Evolutionary conservation across 78 protist species (phyloP).

Genomic region (Dictyostelium discoideum): dicty_2.7 NC_007091.3:921001-921500

Average conservation of each 20-base stretch:
- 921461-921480: slow-evolving; percentile 78
- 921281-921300: neutral
- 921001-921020: slow-evolving; percentile 72
- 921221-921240: slow-evolving; percentile 79
- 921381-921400: no score
- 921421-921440: neutral
- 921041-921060: slow-evolving; percentile 80
- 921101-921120: slow-evolving; percentile 68
- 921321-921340: no score
- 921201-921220: slow-evolving; percentile 71
- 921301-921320: neutral
- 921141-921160: slow-evolving; percentile 81
- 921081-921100: slow-evolving; percentile 80
- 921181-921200: slow-evolving; percentile 34
- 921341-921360: no score
- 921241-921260: slow-evolving; percentile 85
- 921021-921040: slow-evolving; percentile 76
- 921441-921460: slow-evolving; percentile 86
- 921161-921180: slow-evolving; percentile 60
- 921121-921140: slow-evolving; percentile 57
- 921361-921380: no score
- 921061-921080: slow-evolving; percentile 23
- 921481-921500: slow-evolving; percentile 78
- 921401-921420: no score
- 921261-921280: slow-evolving; percentile 52